Percentiles rank a stretch among this genome's conserved stretches.
Conservation (phyloP, 805 yeast species). For the Candida qinlingensis region DNA sequence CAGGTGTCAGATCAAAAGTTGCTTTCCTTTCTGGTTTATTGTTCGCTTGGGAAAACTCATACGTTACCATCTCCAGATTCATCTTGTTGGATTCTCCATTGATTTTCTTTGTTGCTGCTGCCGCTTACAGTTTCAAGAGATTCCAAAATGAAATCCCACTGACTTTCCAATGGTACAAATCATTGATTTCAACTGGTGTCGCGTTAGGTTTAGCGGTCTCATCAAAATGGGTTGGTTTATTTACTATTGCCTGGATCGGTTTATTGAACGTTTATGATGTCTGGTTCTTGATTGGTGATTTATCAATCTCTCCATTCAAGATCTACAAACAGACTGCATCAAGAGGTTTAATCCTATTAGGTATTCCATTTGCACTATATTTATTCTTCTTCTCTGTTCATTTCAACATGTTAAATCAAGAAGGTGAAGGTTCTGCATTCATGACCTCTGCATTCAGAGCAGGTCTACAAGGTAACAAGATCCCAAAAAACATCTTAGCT, state of each 20-base stretch:
- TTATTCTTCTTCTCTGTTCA: constrained; percentile 57
- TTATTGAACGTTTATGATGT: constrained; percentile 51
- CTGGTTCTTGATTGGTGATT: constrained; percentile 73
- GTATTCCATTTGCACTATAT: constrained; percentile 54
- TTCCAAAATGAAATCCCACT: constrained; percentile 64
- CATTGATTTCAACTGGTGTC: constrained; percentile 58
- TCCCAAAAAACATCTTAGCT: constrained; percentile 55
- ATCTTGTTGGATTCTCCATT: constrained; percentile 74
- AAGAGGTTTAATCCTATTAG: constrained; percentile 51
- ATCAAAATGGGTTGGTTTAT: constrained; percentile 82
- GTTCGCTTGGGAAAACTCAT: constrained; percentile 61
- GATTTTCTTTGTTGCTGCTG: constrained; percentile 68
- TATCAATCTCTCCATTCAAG: constrained; percentile 40
- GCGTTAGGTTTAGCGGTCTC: constrained; percentile 70
- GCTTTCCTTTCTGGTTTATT: constrained; percentile 52
- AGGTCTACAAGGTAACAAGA: constrained; percentile 50
- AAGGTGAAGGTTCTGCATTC: constrained; percentile 69
- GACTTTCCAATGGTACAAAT: constrained; percentile 48
- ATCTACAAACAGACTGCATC: constrained; percentile 42
- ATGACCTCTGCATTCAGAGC: constrained; percentile 70
- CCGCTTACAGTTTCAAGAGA: constrained; percentile 60
- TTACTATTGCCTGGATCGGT: constrained; percentile 79
- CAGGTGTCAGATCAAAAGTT: constrained; percentile 65
- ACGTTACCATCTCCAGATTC: constrained; percentile 66
- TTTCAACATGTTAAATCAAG: constrained; percentile 48